A percentile compares a stretch with the other conserved stretches of the same genome.
These are phyloP conservation scores for Neurospora tetrasperma DNA, from an alignment of 495 filamentous ascomycete genomes.

Conservation along the genomic window DNA sequence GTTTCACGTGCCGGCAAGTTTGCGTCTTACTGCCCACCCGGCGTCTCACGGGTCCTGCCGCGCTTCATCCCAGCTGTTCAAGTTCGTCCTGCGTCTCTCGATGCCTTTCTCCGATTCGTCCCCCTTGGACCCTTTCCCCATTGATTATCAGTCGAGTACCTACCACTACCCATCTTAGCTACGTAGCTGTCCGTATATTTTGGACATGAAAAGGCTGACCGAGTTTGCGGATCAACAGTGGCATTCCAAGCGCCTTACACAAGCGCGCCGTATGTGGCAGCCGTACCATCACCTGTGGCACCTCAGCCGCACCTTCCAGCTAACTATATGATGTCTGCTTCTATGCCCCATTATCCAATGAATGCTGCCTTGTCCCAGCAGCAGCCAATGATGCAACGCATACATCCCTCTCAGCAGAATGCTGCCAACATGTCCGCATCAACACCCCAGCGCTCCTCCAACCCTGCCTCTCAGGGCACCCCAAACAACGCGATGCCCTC, in stretches of 20 bases:
- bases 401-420: conserved; percentile 31
- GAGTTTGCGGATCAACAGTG: conserved; percentile 24
- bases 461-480: conserved; percentile 21
- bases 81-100: neutral
- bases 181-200: neutral
- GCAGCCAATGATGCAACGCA: conserved; percentile 35
- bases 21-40: neutral
- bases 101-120: neutral
- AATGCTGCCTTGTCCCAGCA: conserved; percentile 29
- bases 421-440: conserved; percentile 24
- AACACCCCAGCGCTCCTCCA: conserved; percentile 32
- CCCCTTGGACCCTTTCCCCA: neutral
- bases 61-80: neutral
- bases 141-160: neutral
- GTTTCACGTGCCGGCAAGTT: neutral
- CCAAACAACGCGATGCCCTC: conserved; percentile 24
- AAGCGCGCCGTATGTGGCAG: conserved; percentile 38
- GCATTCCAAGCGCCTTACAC: conserved; percentile 44
- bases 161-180: conserved; percentile 1
- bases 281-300: conserved; percentile 30
- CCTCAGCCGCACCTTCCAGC: conserved; percentile 35
- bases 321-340: conserved; percentile 38
- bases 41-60: neutral
- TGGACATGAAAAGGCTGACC: conserved; percentile 9
- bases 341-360: conserved; percentile 32